phyloP scores from a whole-genome alignment of 352 stramenopile species.

The Phytophthora brassicae region DNA sequence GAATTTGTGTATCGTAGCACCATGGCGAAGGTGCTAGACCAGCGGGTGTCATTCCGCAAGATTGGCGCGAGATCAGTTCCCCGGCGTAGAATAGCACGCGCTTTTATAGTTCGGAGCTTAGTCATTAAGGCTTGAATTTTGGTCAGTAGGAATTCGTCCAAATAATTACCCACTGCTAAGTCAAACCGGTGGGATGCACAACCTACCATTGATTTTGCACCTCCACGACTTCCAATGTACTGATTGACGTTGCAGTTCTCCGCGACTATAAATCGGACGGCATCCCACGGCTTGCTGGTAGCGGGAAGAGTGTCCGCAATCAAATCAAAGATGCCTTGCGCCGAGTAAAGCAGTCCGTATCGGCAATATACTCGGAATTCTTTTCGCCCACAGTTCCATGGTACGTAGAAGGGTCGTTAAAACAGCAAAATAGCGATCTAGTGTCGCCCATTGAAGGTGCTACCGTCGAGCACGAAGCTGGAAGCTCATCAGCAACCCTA shows the following conservation, averaged over 20 bases:
- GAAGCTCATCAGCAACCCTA: slow-evolving; percentile 4
- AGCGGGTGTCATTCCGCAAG: slow-evolving; percentile 17
- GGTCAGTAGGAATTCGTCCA: slow-evolving; percentile 7
- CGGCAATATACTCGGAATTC: slow-evolving; percentile 11
- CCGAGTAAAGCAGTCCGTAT: slow-evolving; percentile 16
- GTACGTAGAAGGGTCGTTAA: slow-evolving; percentile 1
- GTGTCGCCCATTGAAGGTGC: slow-evolving; percentile 5
- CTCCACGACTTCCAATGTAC: slow-evolving; percentile 19
- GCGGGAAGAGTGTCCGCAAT: slow-evolving; percentile 14
- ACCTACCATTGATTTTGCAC: slow-evolving; percentile 13
- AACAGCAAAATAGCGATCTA: slow-evolving; percentile 24
- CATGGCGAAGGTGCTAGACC: slow-evolving; percentile 20
- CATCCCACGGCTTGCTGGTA: slow-evolving; percentile 17
- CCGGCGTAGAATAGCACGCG: neutral
- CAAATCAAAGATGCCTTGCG: slow-evolving; percentile 18
- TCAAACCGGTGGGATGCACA: slow-evolving; percentile 24
- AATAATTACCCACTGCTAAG: slow-evolving; percentile 15
- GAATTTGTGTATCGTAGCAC: slow-evolving; percentile 5
- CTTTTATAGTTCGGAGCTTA: slow-evolving; percentile 6
- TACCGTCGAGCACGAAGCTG: slow-evolving; percentile 15
- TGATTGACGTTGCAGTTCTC: too few relatives aligned
- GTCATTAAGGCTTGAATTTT: slow-evolving; percentile 9
- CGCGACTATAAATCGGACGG: neutral
- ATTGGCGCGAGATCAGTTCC: neutral
- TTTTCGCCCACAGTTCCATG: neutral